phyloP scores from a whole-genome alignment of 495 filamentous ascomycete genomes.

The Ascodesmis nigricans region DNA sequence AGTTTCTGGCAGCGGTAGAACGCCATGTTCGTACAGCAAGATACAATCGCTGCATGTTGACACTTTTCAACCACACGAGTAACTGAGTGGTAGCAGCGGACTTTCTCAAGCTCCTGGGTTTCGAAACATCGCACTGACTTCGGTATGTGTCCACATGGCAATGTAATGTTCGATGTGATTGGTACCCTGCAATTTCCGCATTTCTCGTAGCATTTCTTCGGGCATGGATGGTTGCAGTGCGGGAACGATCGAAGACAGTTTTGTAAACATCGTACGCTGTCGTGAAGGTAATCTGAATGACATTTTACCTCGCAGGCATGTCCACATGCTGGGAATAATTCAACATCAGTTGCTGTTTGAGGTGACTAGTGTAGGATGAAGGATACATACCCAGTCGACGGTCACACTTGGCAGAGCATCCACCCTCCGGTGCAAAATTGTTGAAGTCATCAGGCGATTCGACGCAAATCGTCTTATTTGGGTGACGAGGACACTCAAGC shows the following conservation, averaged over 20 bases:
- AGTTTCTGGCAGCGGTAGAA: conserved; percentile 26
- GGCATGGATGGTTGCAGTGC: conserved; percentile 42
- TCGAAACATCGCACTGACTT: conserved; percentile 29
- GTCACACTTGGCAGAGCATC: conserved; percentile 39
- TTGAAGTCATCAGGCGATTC: conserved; percentile 40
- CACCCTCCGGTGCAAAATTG: conserved; percentile 43
- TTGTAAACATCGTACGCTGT: conserved; percentile 25
- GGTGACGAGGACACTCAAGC: conserved; percentile 48
- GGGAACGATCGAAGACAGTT: conserved; percentile 11
- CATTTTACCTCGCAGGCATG: conserved; percentile 48
- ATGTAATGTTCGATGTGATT: conserved; percentile 24
- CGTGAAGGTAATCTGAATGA: conserved; percentile 44
- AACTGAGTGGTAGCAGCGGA: conserved; percentile 7
- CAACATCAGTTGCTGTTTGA: too few species aligned
- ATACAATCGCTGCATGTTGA: conserved; percentile 1
- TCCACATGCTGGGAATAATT: conserved; percentile 29
- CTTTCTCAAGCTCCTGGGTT: conserved; percentile 13
- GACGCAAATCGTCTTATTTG: conserved; percentile 32
- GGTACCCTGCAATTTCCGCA: conserved; percentile 26
- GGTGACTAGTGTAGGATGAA: background rate
- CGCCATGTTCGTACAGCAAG: conserved; percentile 30
- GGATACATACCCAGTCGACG: conserved; percentile 15
- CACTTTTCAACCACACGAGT: background rate
- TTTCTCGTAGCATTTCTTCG: conserved; percentile 34
- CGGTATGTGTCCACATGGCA: conserved; percentile 40